Conservation (phyloP, 345 rosid species). For the Clausena lansium region DNA sequence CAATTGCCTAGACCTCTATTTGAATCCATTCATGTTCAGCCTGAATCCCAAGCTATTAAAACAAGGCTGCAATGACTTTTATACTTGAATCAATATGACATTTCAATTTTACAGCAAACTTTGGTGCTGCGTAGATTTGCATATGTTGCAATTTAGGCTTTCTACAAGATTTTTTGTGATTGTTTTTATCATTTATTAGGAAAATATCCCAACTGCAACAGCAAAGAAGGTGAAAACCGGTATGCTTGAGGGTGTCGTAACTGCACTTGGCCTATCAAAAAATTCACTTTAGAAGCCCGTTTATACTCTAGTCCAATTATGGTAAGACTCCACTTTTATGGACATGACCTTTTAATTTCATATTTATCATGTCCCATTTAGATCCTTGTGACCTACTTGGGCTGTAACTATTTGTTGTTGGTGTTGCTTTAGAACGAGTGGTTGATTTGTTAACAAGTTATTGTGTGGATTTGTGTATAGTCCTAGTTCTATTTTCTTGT, state of each 20-base stretch:
- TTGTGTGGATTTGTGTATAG: neutral
- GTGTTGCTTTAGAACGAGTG: too few relatives aligned
- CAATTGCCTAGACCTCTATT: too few relatives aligned
- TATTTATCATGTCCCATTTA: neutral
- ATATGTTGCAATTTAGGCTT: neutral
- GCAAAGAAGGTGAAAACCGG: conserved; percentile 78
- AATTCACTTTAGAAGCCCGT: too few relatives aligned
- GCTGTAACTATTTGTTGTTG: neutral
- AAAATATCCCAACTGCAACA: conserved; percentile 74
- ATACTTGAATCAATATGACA: neutral
- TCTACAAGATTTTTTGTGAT: neutral
- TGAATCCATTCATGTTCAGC: too few relatives aligned
- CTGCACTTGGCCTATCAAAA: too few relatives aligned
- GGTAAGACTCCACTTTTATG: too few relatives aligned
- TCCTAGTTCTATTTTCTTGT: too few relatives aligned
- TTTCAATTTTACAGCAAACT: neutral
- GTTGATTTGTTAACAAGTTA: neutral
- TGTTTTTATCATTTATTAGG: conserved; percentile 37
- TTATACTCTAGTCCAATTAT: too few relatives aligned
- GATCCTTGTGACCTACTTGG: neutral
- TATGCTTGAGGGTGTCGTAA: too few relatives aligned
- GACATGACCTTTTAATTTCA: too few relatives aligned
- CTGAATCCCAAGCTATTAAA: neutral
- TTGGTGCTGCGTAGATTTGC: neutral
- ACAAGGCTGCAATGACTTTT: neutral